Percentiles rank a stretch among this genome's conserved stretches.
Evolutionary conservation across 2,329 filamentous ascomycete genomes (phyloP).

Genomic region (Fonsecaea monophora): DNA sequence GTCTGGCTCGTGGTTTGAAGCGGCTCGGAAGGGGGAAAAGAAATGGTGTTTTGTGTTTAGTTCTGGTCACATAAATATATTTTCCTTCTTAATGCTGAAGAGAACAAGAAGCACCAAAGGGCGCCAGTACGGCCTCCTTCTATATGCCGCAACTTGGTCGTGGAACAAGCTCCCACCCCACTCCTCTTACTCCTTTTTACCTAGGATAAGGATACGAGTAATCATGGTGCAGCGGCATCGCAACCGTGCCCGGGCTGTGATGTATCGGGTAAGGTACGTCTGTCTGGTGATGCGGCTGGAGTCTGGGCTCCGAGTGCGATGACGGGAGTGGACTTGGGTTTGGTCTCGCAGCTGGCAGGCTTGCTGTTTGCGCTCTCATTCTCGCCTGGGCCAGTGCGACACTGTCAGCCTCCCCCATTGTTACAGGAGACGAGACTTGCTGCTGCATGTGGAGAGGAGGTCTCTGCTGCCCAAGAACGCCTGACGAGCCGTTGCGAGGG

Average conservation of each 20-base stretch:
- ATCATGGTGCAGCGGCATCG: conserved; percentile 14
- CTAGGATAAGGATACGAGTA: not conserved
- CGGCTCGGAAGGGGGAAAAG: too few species aligned
- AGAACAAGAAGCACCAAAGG: too few species aligned
- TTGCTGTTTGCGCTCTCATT: not conserved
- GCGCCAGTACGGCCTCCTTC: too few species aligned
- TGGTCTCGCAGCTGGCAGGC: not conserved
- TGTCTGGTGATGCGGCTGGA: not conserved
- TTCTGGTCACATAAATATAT: too few species aligned
- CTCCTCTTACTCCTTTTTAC: not conserved
- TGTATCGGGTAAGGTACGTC: not conserved
- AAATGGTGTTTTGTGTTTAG: too few species aligned
- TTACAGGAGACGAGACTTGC: not conserved
- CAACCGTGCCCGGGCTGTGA: not conserved
- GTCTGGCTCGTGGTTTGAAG: too few species aligned
- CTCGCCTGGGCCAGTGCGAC: not conserved
- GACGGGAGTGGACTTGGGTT: not conserved
- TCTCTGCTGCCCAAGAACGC: not conserved
- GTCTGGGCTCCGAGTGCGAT: not conserved
- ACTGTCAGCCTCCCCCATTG: not conserved
- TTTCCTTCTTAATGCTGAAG: too few species aligned
- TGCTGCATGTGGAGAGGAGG: not conserved
- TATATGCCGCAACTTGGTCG: too few species aligned
- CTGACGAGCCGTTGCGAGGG: not conserved
- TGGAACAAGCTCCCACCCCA: not conserved